Evolutionary conservation across 1,139 yeast species (phyloP).

Genomic region (Hyphopichia pseudoburtonii): DNA sequence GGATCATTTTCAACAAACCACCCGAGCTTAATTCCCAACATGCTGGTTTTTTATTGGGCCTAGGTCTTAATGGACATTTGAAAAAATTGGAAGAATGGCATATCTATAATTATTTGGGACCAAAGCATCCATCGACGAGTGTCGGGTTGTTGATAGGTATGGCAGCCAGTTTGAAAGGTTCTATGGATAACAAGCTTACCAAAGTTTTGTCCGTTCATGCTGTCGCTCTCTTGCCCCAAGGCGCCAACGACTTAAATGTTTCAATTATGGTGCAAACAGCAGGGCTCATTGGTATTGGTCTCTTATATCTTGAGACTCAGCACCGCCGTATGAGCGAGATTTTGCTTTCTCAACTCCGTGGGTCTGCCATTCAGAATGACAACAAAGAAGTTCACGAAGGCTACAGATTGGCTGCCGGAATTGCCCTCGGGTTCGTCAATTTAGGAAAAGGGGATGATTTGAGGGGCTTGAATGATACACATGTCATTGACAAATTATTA

Average conservation of each 20-base stretch:
- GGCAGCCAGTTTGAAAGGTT: slow-evolving; percentile 84
- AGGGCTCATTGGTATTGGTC: slow-evolving; percentile 86
- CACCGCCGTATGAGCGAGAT: slow-evolving; percentile 89
- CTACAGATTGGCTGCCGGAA: slow-evolving; percentile 84
- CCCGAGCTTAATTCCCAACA: slow-evolving; percentile 72
- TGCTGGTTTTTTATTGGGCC: slow-evolving; percentile 91
- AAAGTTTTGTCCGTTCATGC: slow-evolving; percentile 93
- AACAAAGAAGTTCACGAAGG: slow-evolving; percentile 68
- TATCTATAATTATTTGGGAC: slow-evolving; percentile 88
- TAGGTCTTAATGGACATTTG: slow-evolving; percentile 90
- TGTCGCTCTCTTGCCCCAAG: slow-evolving; percentile 85
- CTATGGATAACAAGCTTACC: slow-evolving; percentile 84
- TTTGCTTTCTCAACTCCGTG: slow-evolving; percentile 64
- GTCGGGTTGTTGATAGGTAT: slow-evolving; percentile 87
- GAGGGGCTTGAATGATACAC: slow-evolving; percentile 65
- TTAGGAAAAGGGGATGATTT: slow-evolving; percentile 72
- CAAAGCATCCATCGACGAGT: slow-evolving; percentile 82
- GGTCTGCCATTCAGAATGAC: slow-evolving; percentile 59
- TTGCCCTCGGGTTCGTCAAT: slow-evolving; percentile 85
- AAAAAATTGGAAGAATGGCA: slow-evolving; percentile 92
- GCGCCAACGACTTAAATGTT: slow-evolving; percentile 88
- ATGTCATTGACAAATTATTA: slow-evolving; percentile 64
- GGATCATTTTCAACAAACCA: slow-evolving; percentile 90
- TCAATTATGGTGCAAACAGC: slow-evolving; percentile 85
- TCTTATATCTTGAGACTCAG: slow-evolving; percentile 73